phyloP scores from a whole-genome alignment of 2,329 filamentous ascomycete genomes.

The Penicillium thymicola region DNA sequence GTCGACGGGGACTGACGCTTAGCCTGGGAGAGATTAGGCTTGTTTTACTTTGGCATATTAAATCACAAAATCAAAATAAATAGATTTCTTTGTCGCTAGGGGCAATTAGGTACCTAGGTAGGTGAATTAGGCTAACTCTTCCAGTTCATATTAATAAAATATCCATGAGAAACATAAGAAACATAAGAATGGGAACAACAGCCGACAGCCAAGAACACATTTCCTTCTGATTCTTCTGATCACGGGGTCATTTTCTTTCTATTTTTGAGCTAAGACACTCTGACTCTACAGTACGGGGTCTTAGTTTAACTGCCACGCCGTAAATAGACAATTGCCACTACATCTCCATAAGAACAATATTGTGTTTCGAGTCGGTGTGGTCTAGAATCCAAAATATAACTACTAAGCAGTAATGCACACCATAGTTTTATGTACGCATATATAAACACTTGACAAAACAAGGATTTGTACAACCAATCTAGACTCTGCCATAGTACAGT shows the following conservation, averaged over 20 bases:
- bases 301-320: neutral
- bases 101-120: neutral
- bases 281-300: neutral
- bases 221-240: neutral
- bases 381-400: neutral
- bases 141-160: neutral
- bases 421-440: neutral
- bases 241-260: neutral
- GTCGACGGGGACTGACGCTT: slow-evolving; percentile 3
- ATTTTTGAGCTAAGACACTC: neutral
- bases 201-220: neutral
- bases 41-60: neutral
- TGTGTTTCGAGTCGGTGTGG: neutral
- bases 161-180: no score
- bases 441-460: neutral
- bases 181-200: neutral
- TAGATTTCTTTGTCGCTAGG: slow-evolving; percentile 11
- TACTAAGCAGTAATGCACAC: neutral
- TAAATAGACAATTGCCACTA: neutral
- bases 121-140: no score
- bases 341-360: no score
- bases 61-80: no score
- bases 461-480: neutral
- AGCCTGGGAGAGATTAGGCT: slow-evolving; percentile 1
- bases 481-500: neutral